Evolutionary conservation across 2,329 filamentous ascomycete genomes (phyloP), one percentile per base, ranked within the genome.

Genomic region (Arthrocladium fulminans): DNA sequence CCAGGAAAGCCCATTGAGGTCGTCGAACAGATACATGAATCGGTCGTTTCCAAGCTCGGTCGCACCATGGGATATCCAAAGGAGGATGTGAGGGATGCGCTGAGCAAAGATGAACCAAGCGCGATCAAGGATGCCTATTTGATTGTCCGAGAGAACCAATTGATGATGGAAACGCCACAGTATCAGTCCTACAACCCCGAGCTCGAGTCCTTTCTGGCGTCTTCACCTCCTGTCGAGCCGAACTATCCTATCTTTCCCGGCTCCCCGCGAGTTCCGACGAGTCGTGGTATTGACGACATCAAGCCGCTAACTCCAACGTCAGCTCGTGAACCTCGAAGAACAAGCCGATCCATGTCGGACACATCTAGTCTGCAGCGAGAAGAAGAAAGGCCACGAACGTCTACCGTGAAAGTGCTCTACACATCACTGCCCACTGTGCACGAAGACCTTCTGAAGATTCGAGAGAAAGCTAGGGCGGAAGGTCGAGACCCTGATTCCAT

Each of bases 71-170:
- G 92, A 51, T 98, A 98, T 64, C 88, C 85, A 29, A 90, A 87
- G 64, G 84, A 84, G 53, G 92, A 98, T 71, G 90, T 98, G 46
- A 86, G 96, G 63, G 92, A 97, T 66, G 90, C 92, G 19, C 73
- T 98, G 54, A 84, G 85, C 60, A 88, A 88, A 49, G 82, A 92
- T 46, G 92, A 98, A 65, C 92, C 92, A 10, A 97, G 89, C 50
- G 89, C 92, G 9, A 96, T 98, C 73, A 98, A 98, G 70, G 92
- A 98, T 68, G 92, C 92, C 1, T 98, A 97, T 70, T 83, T 96
- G 69, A 98, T 98, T 65, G 88, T 98, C 22, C 81, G 90, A 46
- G 92, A 98, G 67, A 97, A 97, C 64, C 92, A 96, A 66, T 79
- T 97, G 64, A 97, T 97, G 89, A 86, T 89, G 65, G 83, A 83